A percentile compares a stretch with the other conserved stretches of the same genome.
Conservation (phyloP, 345 rosid species). For the Pistacia vera region DNA sequence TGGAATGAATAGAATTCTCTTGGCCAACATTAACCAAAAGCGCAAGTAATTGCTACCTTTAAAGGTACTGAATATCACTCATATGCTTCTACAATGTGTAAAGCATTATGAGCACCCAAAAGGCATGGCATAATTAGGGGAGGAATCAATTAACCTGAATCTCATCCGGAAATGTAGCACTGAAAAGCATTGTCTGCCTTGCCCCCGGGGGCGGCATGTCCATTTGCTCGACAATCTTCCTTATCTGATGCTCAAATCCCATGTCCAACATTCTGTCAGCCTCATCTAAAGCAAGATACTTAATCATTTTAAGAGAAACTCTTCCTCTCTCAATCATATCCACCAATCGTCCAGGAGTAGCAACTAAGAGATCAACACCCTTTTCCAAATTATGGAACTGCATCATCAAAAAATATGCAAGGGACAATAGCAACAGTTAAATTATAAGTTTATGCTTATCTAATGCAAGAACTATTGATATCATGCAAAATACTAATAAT, state of each 20-base stretch:
- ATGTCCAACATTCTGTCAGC: conserved; percentile 66
- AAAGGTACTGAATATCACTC: too few relatives aligned
- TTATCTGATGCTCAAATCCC: conserved; percentile 68
- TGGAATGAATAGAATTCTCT: too few relatives aligned
- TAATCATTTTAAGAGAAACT: conserved; percentile 43
- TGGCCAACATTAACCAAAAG: too few relatives aligned
- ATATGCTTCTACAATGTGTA: neutral
- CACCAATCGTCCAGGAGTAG: conserved; percentile 59
- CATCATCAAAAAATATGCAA: neutral
- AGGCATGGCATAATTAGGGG: neutral
- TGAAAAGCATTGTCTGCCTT: conserved; percentile 61
- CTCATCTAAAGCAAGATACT: conserved; percentile 55
- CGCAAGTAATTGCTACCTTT: too few relatives aligned
- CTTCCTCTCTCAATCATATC: conserved; percentile 54
- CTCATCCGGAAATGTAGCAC: conserved; percentile 59
- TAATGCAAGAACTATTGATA: too few relatives aligned
- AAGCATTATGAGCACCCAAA: neutral
- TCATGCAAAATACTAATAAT: too few relatives aligned
- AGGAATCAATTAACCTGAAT: conserved; percentile 39
- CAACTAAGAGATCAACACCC: conserved; percentile 60
- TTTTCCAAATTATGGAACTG: conserved; percentile 47
- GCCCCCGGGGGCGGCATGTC: conserved; percentile 54
- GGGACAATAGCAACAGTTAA: too few relatives aligned
- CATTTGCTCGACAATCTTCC: conserved; percentile 53
- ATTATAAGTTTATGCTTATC: too few relatives aligned